Evolutionary conservation across 169 alveolate genomes (phyloP), one percentile per base, ranked within the genome.

Genomic region (Plasmodium knowlesi): DNA sequence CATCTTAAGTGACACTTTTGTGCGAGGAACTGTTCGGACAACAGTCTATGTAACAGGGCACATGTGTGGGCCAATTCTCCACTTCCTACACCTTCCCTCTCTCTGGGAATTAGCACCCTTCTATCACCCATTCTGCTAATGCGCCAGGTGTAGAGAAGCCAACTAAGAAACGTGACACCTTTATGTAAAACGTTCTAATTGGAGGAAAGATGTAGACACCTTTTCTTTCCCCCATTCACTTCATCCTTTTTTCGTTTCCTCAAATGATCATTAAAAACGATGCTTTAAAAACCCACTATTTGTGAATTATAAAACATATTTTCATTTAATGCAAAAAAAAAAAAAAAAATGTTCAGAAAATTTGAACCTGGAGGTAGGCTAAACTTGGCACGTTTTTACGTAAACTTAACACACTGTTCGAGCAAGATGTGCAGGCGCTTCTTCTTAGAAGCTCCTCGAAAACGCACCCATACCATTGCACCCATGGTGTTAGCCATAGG

Each of bases 1-100:
- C 93, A 80, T 14, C 95, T 96, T 32, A 96, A 95, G 83, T 93
- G 92, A 30, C 28, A 25, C 32, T 28, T 30, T 32, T 84, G 34
- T 2, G 22, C 28, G 12, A 0, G 74, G 28, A 4, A 0, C 34
- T 61, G 34, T 4, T n/a, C n/a, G n/a, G n/a, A n/a, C n/a, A n/a
- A n/a, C n/a, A n/a, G n/a, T n/a, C n/a, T n/a, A n/a, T n/a, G n/a
- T n/a, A n/a, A n/a, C n/a, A n/a, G n/a, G n/a, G n/a, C 54, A 2
- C 1, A 0, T 0, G 54, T 2, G 54, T 9, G 54, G 54, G 54
- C 3, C 16, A 0, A 50, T 22, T 50, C 19, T 10, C 54, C 54
- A 9, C 54, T 10, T n/a, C 22, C 22, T 50, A 22, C 61, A 2
- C 22, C 0, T 50, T 50, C 14, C 14, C 14, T 16, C 1, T 22